phyloP scores from a whole-genome alignment of 805 yeast species.

The Ogataea salicorniae region DNA sequence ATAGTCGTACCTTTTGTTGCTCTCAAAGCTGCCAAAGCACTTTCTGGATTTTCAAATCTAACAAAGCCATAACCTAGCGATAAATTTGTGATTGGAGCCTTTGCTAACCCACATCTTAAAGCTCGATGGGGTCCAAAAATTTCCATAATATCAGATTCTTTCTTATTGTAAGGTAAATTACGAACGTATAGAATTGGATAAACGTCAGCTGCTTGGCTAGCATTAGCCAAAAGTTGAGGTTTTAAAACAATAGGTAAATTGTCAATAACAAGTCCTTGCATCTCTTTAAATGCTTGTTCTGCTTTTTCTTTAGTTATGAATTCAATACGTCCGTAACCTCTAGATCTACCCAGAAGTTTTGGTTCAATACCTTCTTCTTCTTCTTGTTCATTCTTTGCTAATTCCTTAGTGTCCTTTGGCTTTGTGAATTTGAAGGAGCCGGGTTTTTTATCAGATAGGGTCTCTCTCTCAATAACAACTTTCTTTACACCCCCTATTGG shows the following conservation, averaged over 20 bases:
- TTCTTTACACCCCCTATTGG: slow-evolving; percentile 21
- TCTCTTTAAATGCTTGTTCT: slow-evolving; percentile 22
- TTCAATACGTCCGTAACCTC: slow-evolving; percentile 23
- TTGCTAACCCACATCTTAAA: slow-evolving; percentile 24
- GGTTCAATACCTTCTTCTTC: background rate
- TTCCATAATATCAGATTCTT: slow-evolving; percentile 23
- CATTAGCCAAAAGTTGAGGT: slow-evolving; percentile 8
- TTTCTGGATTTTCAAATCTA: slow-evolving; percentile 42
- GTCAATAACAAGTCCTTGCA: slow-evolving; percentile 29
- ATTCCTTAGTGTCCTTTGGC: no score
- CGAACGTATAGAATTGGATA: slow-evolving; percentile 25
- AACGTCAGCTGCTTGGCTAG: slow-evolving; percentile 2
- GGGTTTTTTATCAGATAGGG: background rate
- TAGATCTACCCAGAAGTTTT: slow-evolving; percentile 5
- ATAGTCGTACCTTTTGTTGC: slow-evolving; percentile 38
- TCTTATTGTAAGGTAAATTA: slow-evolving; percentile 24
- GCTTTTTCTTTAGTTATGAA: slow-evolving; percentile 20
- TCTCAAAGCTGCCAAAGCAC: slow-evolving; percentile 43
- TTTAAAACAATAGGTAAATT: slow-evolving; percentile 22
- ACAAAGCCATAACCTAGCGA: slow-evolving; percentile 56
- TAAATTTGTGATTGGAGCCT: slow-evolving; percentile 25
- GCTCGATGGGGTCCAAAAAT: slow-evolving; percentile 24
- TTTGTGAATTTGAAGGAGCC: background rate
- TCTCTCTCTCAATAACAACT: slow-evolving; percentile 12
- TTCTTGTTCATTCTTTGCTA: no score